Percentiles rank a stretch among this genome's conserved stretches.
phyloP scores from a whole-genome alignment of 1,139 yeast genomes.

The Candida pseudoviswanathii region DNA sequence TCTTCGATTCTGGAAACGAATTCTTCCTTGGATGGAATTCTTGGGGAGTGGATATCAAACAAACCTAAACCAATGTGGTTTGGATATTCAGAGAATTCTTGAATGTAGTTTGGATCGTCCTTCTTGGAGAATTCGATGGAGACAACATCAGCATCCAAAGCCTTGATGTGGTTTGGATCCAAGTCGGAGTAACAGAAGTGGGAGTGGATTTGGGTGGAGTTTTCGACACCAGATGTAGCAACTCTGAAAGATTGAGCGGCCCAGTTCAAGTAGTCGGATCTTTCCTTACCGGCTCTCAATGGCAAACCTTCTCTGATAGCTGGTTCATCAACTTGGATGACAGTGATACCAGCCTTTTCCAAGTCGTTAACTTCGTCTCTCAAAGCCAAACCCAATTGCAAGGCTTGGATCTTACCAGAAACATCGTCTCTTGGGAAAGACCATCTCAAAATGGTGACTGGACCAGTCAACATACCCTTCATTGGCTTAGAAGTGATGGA shows the following conservation, averaged over 20 bases:
- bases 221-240: constrained; percentile 96
- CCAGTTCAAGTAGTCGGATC: constrained; percentile 96
- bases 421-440: constrained; percentile 99
- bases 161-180: constrained; percentile 99
- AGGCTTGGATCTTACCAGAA: constrained; percentile 90
- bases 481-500: constrained; percentile 92
- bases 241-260: constrained; percentile 99
- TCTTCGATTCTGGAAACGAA: constrained; percentile 91
- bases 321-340: constrained; percentile 99
- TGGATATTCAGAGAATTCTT: constrained; percentile 97
- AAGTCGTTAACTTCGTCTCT: constrained; percentile 98
- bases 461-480: constrained; percentile 99
- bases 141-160: constrained; percentile 98
- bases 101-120: constrained; percentile 97
- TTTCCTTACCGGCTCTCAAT: constrained; percentile 95
- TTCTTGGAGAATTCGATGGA: constrained; percentile 99
- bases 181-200: constrained; percentile 99
- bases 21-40: constrained; percentile 97
- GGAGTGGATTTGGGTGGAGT: constrained; percentile 97
- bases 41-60: constrained; percentile 99
- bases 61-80: constrained; percentile 99
- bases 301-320: constrained; percentile 99
- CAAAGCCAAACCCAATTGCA: constrained; percentile 95
- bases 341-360: constrained; percentile 97
- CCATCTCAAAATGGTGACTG: constrained; percentile 99